phyloP scores from a whole-genome alignment of 2,329 filamentous ascomycete genomes.

The Aureobasidium mangrovei region DNA sequence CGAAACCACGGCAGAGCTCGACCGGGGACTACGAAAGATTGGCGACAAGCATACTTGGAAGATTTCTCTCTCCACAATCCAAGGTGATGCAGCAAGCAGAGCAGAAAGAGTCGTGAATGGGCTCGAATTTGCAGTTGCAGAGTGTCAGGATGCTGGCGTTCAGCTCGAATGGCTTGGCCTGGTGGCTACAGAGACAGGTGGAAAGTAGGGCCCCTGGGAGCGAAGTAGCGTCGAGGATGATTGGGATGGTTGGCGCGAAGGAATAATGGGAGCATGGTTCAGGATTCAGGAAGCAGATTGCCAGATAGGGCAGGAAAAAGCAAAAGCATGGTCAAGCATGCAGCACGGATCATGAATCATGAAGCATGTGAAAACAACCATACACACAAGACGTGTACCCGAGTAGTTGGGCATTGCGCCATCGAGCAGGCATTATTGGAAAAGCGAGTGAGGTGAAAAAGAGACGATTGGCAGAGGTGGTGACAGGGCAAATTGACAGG shows the following conservation, averaged over 20 bases:
- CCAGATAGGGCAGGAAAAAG: neutral
- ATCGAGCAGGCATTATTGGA: neutral
- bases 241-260: too few relatives aligned
- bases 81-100: neutral
- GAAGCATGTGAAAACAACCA: neutral
- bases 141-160: neutral
- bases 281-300: too few relatives aligned
- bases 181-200: neutral
- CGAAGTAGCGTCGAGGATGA: neutral
- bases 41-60: conserved; percentile 9
- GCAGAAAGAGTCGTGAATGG: neutral
- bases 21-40: neutral
- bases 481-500: neutral
- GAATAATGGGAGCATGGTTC: too few relatives aligned
- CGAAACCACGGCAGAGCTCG: neutral
- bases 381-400: neutral
- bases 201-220: neutral
- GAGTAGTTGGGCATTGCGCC: neutral
- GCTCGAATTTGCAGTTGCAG: neutral
- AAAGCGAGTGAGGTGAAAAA: neutral
- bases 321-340: neutral
- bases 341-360: neutral
- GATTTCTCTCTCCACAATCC: neutral
- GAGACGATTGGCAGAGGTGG: neutral
- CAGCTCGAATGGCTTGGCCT: neutral